These are phyloP conservation scores for Trypanosomatidae sp. DNA, from an alignment of 208 protist genomes.

Conservation along the genomic window DNA sequence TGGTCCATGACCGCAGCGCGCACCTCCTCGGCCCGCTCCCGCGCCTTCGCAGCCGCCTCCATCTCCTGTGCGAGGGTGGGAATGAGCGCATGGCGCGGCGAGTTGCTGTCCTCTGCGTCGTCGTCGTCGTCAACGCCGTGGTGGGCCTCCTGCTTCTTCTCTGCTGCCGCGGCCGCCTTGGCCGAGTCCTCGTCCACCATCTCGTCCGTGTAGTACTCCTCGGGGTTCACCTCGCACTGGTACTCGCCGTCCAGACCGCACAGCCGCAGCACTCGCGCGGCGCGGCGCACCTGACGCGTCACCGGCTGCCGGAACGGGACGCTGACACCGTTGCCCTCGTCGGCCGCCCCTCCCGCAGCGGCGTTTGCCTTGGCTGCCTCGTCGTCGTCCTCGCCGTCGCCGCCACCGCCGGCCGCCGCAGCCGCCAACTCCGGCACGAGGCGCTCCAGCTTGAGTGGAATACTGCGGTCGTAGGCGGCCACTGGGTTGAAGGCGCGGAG, in stretches of 20 bases:
- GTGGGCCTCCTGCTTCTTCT: too few relatives aligned
- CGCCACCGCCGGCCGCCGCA: constrained; percentile 15
- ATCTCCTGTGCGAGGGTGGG: constrained; percentile 25
- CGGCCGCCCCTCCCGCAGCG: too few relatives aligned
- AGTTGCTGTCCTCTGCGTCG: background rate
- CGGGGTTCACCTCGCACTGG: constrained; percentile 46
- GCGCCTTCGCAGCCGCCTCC: constrained; percentile 17
- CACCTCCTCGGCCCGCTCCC: constrained; percentile 37
- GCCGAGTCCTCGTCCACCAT: constrained; percentile 39
- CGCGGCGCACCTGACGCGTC: constrained; percentile 72
- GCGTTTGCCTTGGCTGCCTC: too few relatives aligned
- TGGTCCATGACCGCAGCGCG: constrained; percentile 36
- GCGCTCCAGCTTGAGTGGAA: constrained; percentile 48
- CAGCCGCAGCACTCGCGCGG: constrained; percentile 61
- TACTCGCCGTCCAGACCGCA: constrained; percentile 70
- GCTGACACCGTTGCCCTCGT: constrained; percentile 12
- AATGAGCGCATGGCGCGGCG: constrained; percentile 1
- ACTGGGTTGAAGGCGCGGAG: constrained; percentile 83
- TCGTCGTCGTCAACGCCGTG: too few relatives aligned
- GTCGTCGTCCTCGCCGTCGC: too few relatives aligned
- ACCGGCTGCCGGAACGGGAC: constrained; percentile 53
- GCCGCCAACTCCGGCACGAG: constrained; percentile 24
- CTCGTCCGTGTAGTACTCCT: constrained; percentile 55
- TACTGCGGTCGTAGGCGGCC: constrained; percentile 47
- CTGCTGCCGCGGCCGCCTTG: too few relatives aligned